These are phyloP conservation scores for Suhomyces sp. DNA, from an alignment of 805 yeast genomes.

Conservation along the genomic window DNA sequence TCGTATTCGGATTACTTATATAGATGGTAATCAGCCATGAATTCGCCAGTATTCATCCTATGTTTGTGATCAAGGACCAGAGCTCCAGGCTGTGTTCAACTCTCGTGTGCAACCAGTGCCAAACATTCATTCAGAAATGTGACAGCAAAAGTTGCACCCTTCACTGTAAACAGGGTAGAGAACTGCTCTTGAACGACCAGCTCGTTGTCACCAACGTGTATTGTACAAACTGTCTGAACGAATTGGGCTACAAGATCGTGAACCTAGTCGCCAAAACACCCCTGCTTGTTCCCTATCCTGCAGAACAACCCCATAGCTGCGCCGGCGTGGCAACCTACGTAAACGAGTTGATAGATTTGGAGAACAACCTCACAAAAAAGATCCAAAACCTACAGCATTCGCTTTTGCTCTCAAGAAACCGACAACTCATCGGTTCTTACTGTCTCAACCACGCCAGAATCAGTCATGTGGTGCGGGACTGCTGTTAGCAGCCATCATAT, in stretches of 20 bases:
- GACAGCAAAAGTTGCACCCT: neutral
- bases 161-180: neutral
- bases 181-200: neutral
- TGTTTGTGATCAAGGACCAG: neutral
- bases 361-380: constrained; percentile 5
- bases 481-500: too few relatives aligned
- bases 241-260: constrained; percentile 14
- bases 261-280: constrained; percentile 4
- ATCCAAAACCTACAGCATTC: neutral
- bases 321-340: constrained; percentile 8
- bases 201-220: neutral
- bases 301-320: neutral
- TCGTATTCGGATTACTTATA: too few relatives aligned
- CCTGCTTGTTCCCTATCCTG: constrained; percentile 1
- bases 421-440: neutral
- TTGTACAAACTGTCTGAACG: neutral
- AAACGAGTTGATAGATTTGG: constrained; percentile 10
- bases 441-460: neutral
- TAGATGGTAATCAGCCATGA: too few relatives aligned
- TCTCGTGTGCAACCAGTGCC: neutral
- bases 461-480: neutral
- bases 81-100: neutral
- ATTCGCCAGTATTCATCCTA: too few relatives aligned
- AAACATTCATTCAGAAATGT: neutral
- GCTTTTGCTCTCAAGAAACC: neutral